These are phyloP conservation scores for Gossypium arboreum DNA, from an alignment of 345 rosid genomes.

Conservation along the genomic window DNA sequence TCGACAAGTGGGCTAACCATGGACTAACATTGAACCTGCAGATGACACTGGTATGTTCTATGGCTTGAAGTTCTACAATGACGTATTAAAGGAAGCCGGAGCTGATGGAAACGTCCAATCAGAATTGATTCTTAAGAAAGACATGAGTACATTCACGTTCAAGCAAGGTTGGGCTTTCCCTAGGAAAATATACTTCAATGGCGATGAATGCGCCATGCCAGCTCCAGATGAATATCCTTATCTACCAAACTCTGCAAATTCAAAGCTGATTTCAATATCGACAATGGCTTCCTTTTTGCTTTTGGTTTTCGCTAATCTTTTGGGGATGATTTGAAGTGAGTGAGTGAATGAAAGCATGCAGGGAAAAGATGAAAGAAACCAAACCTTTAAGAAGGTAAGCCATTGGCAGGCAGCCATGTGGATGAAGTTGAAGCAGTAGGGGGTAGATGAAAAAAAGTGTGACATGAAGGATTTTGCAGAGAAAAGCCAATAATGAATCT, in stretches of 20 bases:
- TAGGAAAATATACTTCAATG: slow-evolving; percentile 39
- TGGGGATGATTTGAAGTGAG: slow-evolving; percentile 14
- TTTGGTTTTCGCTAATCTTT: slow-evolving; percentile 4
- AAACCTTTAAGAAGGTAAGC: neutral
- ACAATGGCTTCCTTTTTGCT: neutral
- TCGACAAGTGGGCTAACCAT: too few relatives aligned
- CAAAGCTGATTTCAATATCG: neutral
- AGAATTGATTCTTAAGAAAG: slow-evolving; percentile 37
- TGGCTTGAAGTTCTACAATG: slow-evolving; percentile 37
- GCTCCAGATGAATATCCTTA: slow-evolving; percentile 35
- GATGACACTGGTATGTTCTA: slow-evolving; percentile 45
- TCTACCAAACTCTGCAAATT: slow-evolving; percentile 29
- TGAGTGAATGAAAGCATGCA: neutral
- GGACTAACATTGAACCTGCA: slow-evolving; percentile 16
- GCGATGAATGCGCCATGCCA: slow-evolving; percentile 40
- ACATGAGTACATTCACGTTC: slow-evolving; percentile 27
- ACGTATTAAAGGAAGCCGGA: slow-evolving; percentile 36
- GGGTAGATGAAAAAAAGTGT: too few relatives aligned
- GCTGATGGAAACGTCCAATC: slow-evolving; percentile 39
- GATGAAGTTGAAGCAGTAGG: too few relatives aligned
- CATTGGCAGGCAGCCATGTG: too few relatives aligned
- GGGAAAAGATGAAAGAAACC: neutral
- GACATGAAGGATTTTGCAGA: too few relatives aligned
- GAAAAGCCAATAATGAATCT: too few relatives aligned
- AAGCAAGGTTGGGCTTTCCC: slow-evolving; percentile 32